A percentile compares a stretch with the other conserved stretches of the same genome.
phyloP scores from a whole-genome alignment of 345 rosid species.

The Eucalyptus tenuipes region DNA sequence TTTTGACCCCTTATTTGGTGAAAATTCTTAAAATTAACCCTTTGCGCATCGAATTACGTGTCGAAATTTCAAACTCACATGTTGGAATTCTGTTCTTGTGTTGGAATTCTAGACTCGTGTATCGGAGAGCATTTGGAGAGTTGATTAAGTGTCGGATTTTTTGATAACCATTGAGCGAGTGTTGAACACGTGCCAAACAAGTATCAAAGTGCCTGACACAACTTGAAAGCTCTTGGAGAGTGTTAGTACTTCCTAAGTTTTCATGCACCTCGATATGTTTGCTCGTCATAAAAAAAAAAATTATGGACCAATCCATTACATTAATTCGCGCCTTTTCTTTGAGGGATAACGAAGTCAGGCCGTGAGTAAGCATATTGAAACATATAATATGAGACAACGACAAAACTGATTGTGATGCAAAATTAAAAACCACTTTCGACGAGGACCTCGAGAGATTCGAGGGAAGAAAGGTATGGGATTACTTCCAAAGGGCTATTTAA shows the following conservation, averaged over 20 bases:
- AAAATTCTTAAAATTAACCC: rapidly evolving
- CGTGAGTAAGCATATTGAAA: neutral
- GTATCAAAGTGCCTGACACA: too few relatives aligned
- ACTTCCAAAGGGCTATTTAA: neutral
- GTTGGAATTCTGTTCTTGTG: too few relatives aligned
- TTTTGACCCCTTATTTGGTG: too few relatives aligned
- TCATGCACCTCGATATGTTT: rapidly evolving
- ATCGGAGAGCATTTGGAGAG: too few relatives aligned
- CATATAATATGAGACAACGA: neutral
- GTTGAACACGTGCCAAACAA: too few relatives aligned
- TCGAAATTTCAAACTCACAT: too few relatives aligned
- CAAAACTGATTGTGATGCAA: neutral
- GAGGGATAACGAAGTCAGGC: neutral
- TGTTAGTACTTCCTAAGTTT: rapidly evolving
- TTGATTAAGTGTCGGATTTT: too few relatives aligned
- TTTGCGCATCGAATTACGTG: too few relatives aligned
- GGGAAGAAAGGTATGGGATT: neutral
- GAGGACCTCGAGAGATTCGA: neutral
- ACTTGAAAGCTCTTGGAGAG: too few relatives aligned
- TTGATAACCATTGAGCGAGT: rapidly evolving
- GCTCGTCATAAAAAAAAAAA: rapidly evolving
- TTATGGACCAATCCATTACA: neutral
- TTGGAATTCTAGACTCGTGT: too few relatives aligned
- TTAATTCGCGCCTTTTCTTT: neutral
- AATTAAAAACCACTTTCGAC: neutral